These are phyloP conservation scores for Hibiscus tridactylites DNA, from an alignment of 345 rosid species.

Conservation along the genomic window DNA sequence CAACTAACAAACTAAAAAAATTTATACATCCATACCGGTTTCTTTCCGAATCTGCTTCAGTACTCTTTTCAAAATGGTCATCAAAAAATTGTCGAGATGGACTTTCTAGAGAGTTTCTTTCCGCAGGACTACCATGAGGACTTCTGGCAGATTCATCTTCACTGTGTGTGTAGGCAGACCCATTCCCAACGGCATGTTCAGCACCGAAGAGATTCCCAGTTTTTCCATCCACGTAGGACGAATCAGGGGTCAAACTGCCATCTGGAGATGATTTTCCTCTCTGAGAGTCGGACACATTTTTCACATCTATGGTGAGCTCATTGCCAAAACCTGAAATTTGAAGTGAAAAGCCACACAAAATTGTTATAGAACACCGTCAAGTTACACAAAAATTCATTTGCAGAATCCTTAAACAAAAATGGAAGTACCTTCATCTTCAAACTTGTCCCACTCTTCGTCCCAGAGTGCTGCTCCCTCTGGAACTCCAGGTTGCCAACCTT, in stretches of 20 bases:
- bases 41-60: conserved; percentile 51
- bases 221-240: conserved; percentile 41
- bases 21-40: conserved; percentile 29
- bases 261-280: conserved; percentile 45
- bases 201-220: conserved; percentile 33
- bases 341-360: conserved; percentile 8
- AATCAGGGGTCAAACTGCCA: conserved; percentile 45
- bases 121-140: conserved; percentile 71
- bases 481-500: conserved; percentile 98
- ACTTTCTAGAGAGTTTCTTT: conserved; percentile 48
- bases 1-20: background rate
- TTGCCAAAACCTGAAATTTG: conserved; percentile 66
- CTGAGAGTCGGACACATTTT: conserved; percentile 25
- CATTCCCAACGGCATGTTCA: conserved; percentile 30
- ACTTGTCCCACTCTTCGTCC: conserved; percentile 99
- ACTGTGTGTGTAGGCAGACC: conserved; percentile 42
- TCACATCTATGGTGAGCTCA: conserved; percentile 58
- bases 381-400: background rate
- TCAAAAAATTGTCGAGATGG: conserved; percentile 62
- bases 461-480: conserved; percentile 75
- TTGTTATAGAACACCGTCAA: conserved; percentile 9
- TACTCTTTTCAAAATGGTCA: conserved; percentile 44
- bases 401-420: conserved; percentile 1
- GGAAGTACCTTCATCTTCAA: conserved; percentile 81
- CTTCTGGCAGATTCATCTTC: conserved; percentile 83